Evolutionary conservation across 2,329 filamentous ascomycete genomes (phyloP), one percentile per base, ranked within the genome.

Genomic region (Sclerotinia minor): DNA sequence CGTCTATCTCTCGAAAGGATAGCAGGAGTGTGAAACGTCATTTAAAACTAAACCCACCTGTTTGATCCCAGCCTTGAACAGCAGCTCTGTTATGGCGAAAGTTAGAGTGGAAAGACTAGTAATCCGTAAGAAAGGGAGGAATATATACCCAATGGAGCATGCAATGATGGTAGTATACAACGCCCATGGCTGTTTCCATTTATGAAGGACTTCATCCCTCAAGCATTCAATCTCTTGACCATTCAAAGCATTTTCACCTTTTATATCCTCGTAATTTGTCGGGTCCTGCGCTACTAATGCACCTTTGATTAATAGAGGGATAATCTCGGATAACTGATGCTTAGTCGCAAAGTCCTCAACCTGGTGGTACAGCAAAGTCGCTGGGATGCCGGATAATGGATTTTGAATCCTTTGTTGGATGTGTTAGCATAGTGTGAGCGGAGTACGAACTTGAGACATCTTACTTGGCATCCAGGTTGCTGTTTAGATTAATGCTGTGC

Each of bases 241-340:
- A 0, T 82, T 87, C 58, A 91, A 79, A 5, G 83, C 84, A n/a
- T 67, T 50, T 29, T 65, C 63, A 8, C 63, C 63, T 11, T 84
- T 84, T 3, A 77, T 78, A 59, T 92, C 82, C 49, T 83, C 80
- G 68, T 91, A 88, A 76, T 85, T 91, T 32, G 82, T 81, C 0
- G 90, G 90, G 72, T 89, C 86, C 76, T 92, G 90, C 3, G 91
- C 92, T 17, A 93, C 85, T 9, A 94, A 82, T 5, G 91, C 92
- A 45, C 90, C 91, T 73, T 89, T 89, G 66, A 85, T 82, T 67
- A 93, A 81, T 24, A 89, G 76, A 2, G 80, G 78, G 6, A 86
- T 78, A 70, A 88, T 82, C 61, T 89, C 84, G 2, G 79, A 77
- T 44, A 94, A 81, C 29, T 82, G 82, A 71, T 90, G 85, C 52